Base-by-base conservation (phyloP, 768 basidiomycete genomes). In the Russula sp. region DNA sequence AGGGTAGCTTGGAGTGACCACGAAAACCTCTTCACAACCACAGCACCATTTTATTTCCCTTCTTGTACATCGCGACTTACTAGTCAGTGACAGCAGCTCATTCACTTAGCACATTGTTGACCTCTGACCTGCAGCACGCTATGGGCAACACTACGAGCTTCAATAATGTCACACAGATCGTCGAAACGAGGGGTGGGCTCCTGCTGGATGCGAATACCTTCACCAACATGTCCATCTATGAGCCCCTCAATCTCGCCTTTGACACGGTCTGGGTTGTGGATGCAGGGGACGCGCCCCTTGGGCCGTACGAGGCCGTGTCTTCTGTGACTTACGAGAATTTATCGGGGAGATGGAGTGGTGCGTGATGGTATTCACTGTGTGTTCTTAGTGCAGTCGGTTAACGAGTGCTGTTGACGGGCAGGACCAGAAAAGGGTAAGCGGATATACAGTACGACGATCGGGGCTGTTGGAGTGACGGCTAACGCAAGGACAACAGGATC, bases 391-490 rank as follows among this genome's bases (percentile, higher is more conserved):
- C 3, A 18, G 18, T 32, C 47, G 45, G 22, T 64, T 44, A 64
- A 64, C 40, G 53, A 22, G n/a, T 9, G 11, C 22, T 16, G 35
- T 37, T 52, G 55, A 20, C 16, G 48, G 40, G 47, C 37, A 64
- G 63, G 63, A 18, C 63, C 63, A 6, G 58, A 60, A 64, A 22
- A 11, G 53, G 58, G 63, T 55, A 60, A 35, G 58, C 35, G 22
- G 11, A 53, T 40, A 13, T 8, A 37, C 6, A 31, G 9, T 45
- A 18, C 40, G 49, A 22, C 37, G 57, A 59, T 64, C 52, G 48
- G 18, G 20, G 10, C 6, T 32, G 18, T 6, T 52, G 31, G 16
- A 48, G 49, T 39, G 11, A n/a, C 20, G 48, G 52, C 57, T 63
- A 54, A 63, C 47, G 37, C 37, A 47, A 40, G 37, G 55, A 62